Evolutionary conservation across 345 rosid species (phyloP).

Genomic region (Erucastrum elatum): DNA sequence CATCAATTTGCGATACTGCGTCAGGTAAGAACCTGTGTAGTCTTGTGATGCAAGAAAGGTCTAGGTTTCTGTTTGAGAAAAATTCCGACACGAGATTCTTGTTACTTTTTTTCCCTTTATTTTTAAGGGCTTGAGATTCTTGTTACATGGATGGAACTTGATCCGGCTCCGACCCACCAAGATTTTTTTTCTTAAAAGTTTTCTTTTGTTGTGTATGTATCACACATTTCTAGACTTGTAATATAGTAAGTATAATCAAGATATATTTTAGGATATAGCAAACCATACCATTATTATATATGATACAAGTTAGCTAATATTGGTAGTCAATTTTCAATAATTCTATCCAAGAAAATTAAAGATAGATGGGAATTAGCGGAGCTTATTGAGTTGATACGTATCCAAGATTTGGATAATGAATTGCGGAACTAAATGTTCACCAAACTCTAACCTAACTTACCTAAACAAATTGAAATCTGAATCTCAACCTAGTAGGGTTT

Average conservation of each 20-base stretch:
- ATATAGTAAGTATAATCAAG: neutral
- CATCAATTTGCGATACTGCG: neutral
- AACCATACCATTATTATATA: neutral
- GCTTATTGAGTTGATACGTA: slow-evolving; percentile 12
- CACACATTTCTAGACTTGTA: slow-evolving; percentile 13
- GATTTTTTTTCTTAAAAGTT: neutral
- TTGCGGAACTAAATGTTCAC: slow-evolving; percentile 16
- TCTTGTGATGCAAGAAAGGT: slow-evolving; percentile 17
- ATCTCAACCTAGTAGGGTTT: neutral
- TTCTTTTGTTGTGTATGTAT: neutral
- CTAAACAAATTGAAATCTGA: neutral
- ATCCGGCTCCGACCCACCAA: slow-evolving; percentile 11
- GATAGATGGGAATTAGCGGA: slow-evolving; percentile 1
- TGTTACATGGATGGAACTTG: neutral
- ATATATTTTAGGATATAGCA: neutral
- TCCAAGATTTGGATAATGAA: neutral
- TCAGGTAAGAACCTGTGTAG: neutral
- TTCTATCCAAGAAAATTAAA: neutral
- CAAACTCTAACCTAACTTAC: slow-evolving; percentile 24
- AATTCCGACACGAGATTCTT: neutral
- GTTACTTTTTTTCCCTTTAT: neutral
- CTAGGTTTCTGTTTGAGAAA: neutral
- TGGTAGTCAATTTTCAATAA: neutral
- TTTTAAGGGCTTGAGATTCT: neutral
- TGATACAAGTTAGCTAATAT: neutral